Evolutionary conservation across 2,329 filamentous ascomycete species (phyloP), one percentile per base, ranked within the genome.

Genomic region (Hypoxylon sp.): DNA sequence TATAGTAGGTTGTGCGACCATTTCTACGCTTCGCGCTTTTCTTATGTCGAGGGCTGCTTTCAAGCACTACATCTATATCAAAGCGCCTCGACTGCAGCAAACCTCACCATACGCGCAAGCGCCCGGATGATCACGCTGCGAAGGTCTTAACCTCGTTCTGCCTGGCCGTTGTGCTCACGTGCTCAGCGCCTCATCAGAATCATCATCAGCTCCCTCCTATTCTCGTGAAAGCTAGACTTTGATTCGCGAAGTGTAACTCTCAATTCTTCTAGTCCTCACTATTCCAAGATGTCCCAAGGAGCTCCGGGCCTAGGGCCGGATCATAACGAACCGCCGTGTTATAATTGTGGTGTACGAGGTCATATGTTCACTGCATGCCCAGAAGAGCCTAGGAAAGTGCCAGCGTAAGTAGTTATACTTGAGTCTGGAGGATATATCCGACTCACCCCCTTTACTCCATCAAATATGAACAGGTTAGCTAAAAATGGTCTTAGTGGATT

Each of bases 281-380:
- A 9, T 25, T 9, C 45, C 54, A 70, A 65, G 48, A 76, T 76
- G 74, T 68, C 70, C 12, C 69, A 73, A 56, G 68, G 56, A 41
- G 70, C 71, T 14, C 72, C 75, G 14, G 74, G 74, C 52, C 71
- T 71, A 54, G 71, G 71, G 63, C 63, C 73, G 34, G 67, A 66
- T n/a, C 70, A 66, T 32, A 73, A 74, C 54, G 74, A 76, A 19
- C 73, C 63, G 14, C 70, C 72, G 11, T 78, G 76, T 53, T 77
- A 78, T 45, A 78, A 78, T 54, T 78, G 76, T 68, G 76, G 76
- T 41, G 68, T 76, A 65, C 71, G 69, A 48, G 76, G 76, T 19
- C 76, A 78, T 63, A 64, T 76, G 63, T 76, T 77, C 57, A 74
- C 70, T 32, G 75, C 76, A 48, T 78, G 76, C 53, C 75, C 76